Conservation (phyloP, 2,329 filamentous ascomycete species). For the Coccinonectria pachysandricola region DNA sequence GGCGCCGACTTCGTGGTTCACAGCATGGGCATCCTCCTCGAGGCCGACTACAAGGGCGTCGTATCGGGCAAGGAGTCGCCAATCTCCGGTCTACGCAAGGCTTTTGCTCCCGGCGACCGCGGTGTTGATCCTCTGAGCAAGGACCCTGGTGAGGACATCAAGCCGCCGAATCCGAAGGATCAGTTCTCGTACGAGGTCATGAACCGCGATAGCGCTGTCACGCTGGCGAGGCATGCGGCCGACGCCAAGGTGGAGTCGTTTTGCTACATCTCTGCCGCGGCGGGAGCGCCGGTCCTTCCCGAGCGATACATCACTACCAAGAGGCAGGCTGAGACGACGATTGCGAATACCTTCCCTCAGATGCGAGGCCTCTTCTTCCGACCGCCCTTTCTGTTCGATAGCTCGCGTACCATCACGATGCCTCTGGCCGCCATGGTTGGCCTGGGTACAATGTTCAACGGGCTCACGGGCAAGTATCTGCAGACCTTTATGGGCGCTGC, state of each 20-base stretch:
- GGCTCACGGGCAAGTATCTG: constrained; percentile 63
- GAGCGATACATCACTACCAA: constrained; percentile 83
- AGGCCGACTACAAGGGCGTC: constrained; percentile 95
- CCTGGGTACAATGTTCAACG: constrained; percentile 67
- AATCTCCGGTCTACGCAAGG: constrained; percentile 65
- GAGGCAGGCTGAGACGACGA: constrained; percentile 73
- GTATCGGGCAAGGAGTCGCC: constrained; percentile 74
- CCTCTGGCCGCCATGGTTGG: constrained; percentile 72
- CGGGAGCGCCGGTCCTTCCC: constrained; percentile 75
- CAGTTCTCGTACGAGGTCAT: constrained; percentile 94
- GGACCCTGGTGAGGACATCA: constrained; percentile 47
- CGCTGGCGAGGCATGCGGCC: constrained; percentile 67
- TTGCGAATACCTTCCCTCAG: constrained; percentile 59
- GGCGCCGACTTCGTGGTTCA: constrained; percentile 81
- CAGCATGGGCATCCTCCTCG: constrained; percentile 89
- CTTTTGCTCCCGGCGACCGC: constrained; percentile 57
- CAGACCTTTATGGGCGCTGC: constrained; percentile 70
- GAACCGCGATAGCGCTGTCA: constrained; percentile 84
- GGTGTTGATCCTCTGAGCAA: constrained; percentile 61
- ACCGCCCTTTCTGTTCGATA: constrained; percentile 83
- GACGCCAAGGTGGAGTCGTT: constrained; percentile 58
- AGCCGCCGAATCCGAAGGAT: constrained; percentile 55
- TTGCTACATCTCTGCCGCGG: constrained; percentile 81
- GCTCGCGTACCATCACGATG: constrained; percentile 68
- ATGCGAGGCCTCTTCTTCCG: constrained; percentile 77